phyloP scores from a whole-genome alignment of 331 rosid species.

The Arachis monticola region DNA sequence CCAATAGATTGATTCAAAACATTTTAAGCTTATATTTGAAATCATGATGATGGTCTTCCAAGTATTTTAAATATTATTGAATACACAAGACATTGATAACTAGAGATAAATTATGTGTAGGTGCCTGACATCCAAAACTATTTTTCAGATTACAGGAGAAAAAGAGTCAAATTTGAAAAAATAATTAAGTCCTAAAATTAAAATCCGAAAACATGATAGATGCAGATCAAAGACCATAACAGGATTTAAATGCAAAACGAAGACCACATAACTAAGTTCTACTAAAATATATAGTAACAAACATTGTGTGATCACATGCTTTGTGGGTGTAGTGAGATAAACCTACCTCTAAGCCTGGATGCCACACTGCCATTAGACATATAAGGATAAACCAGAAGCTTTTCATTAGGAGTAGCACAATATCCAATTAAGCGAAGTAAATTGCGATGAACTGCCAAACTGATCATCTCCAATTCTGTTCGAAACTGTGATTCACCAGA shows the following conservation, averaged over 20 bases:
- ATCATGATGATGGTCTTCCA: background rate
- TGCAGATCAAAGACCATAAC: conserved; percentile 8
- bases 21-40: conserved; percentile 16
- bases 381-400: conserved; percentile 91
- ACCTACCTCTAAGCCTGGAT: conserved; percentile 86
- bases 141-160: background rate
- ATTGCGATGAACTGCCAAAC: conserved; percentile 94
- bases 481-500: conserved; percentile 91
- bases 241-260: background rate
- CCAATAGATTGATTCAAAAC: background rate
- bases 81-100: background rate
- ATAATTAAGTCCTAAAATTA: background rate
- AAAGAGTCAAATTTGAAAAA: background rate
- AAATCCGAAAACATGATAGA: conserved; percentile 17
- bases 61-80: background rate
- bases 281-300: background rate
- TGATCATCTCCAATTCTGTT: conserved; percentile 97
- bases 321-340: background rate
- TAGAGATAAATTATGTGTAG: background rate
- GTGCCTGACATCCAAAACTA: background rate
- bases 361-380: conserved; percentile 99
- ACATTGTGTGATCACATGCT: background rate
- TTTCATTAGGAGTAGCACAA: conserved; percentile 80
- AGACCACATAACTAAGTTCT: background rate
- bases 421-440: conserved; percentile 85